Evolutionary conservation across 2,329 filamentous ascomycete species (phyloP).

Genomic region (Pseudogymnoascus sp.): DNA sequence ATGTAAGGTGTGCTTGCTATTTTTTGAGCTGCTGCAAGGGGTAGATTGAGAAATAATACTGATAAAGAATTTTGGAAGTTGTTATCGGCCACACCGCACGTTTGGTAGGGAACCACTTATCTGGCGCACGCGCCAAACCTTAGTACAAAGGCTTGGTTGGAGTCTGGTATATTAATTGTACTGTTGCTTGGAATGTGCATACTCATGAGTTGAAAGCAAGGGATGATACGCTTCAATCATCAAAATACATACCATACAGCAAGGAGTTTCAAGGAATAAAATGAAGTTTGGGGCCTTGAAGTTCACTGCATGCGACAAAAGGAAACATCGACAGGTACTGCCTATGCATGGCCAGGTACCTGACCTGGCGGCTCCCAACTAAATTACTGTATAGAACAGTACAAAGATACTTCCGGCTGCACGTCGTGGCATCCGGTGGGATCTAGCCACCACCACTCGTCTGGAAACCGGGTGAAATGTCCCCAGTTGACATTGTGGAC

Average conservation of each 20-base stretch:
- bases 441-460: not conserved
- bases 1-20: not conserved
- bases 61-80: slow-evolving; percentile 6
- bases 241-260: not conserved
- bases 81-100: slow-evolving; percentile 6
- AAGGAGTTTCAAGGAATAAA: not conserved
- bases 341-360: not conserved
- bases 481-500: not conserved
- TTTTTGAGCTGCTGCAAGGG: not conserved
- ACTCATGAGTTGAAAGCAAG: not conserved
- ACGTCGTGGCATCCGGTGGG: not conserved
- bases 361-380: slow-evolving; percentile 4
- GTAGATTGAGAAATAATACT: slow-evolving; percentile 5
- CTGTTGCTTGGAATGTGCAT: not conserved
- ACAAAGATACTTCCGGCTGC: slow-evolving; percentile 5
- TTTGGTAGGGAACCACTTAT: slow-evolving; percentile 3
- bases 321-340: slow-evolving; percentile 5
- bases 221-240: not conserved
- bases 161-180: not conserved
- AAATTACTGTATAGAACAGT: not conserved
- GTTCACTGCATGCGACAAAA: slow-evolving; percentile 4
- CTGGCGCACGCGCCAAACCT: not conserved
- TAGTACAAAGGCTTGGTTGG: not conserved
- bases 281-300: not conserved
- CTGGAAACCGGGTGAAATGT: not conserved